Evolutionary conservation across 129 eudicot species (phyloP), one percentile per base, ranked within the genome.

Genomic region (Saussurea involucrata): DNA sequence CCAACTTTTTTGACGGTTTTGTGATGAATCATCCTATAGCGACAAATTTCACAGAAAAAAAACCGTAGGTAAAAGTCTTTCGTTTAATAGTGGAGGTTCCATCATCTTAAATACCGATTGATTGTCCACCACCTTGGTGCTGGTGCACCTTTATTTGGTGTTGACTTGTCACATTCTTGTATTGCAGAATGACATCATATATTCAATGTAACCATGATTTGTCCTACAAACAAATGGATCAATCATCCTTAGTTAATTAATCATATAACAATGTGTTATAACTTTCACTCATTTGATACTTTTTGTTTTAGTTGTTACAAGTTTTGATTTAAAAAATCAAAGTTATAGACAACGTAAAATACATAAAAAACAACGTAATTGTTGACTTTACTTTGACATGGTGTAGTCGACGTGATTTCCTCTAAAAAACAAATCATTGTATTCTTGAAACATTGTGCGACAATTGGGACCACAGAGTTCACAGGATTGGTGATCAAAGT

Each of bases 161-260:
- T 77, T 68, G 81, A 77, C 75, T 77, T 69, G 75, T 68, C 61
- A 42, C 49, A 55, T 55, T 32, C 34, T 68, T 68, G 40, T 44
- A 28, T 76, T 76, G 73, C 66, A 44, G 46, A 27, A 27, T 42
- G 29, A 61, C 27, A 61, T 61, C 66, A 61, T 61, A 53, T n/a
- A 22, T 17, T n/a, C 60, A 53, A 53, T 53, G 60, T 53, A 53
- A 53, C 60, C 60, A 53, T 53, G 60, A 53, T 18, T 49, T 49
- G 60, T 17, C 60, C 22, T 17, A 53, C 22, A 53, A 53, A 53
- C 9, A 53, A 53, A 53, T 53, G 60, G 60, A 53, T 53, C 60
- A 53, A 17, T 3, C 22, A 53, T 53, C 22, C 60, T n/a, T 53
- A 17, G 22, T 53, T 53, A 17, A 6, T 53, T 53, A 17, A 6